These are phyloP conservation scores for Rhizopus delemar DNA, from an alignment of 371 early-diverging fungal genomes.

Conservation along the genomic window DNA sequence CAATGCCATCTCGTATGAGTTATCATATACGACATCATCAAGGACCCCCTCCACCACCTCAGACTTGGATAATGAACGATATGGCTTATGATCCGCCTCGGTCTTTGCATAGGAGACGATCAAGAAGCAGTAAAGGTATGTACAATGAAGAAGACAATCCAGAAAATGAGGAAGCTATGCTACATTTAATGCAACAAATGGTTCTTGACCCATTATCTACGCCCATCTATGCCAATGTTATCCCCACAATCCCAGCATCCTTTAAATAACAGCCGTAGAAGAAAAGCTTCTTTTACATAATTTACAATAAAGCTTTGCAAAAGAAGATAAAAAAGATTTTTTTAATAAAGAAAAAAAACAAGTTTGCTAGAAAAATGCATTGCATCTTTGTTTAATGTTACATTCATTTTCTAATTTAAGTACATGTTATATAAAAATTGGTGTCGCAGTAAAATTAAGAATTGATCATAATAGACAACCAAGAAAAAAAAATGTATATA, in stretches of 20 bases:
- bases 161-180: neutral
- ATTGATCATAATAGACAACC: neutral
- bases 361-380: no score
- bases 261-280: neutral
- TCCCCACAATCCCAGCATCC: neutral
- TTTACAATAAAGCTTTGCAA: no score
- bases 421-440: neutral
- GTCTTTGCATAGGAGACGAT: neutral
- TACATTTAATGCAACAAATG: slow-evolving; percentile 4
- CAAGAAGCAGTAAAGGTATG: neutral
- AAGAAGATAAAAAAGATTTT: no score
- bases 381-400: no score
- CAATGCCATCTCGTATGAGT: slow-evolving; percentile 8
- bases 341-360: no score
- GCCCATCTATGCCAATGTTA: neutral
- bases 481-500: no score
- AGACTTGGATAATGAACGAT: slow-evolving; percentile 22
- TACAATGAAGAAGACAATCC: neutral
- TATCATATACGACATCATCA: slow-evolving; percentile 6
- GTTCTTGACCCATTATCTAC: neutral
- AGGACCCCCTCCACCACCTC: slow-evolving; percentile 6
- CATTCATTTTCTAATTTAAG: neutral
- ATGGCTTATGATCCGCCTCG: slow-evolving; percentile 9
- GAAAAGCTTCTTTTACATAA: slow-evolving; percentile 1
- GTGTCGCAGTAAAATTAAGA: neutral